Conservation (phyloP, 2,329 filamentous ascomycete species). For the Beauveria scarabaeidicola region DNA sequence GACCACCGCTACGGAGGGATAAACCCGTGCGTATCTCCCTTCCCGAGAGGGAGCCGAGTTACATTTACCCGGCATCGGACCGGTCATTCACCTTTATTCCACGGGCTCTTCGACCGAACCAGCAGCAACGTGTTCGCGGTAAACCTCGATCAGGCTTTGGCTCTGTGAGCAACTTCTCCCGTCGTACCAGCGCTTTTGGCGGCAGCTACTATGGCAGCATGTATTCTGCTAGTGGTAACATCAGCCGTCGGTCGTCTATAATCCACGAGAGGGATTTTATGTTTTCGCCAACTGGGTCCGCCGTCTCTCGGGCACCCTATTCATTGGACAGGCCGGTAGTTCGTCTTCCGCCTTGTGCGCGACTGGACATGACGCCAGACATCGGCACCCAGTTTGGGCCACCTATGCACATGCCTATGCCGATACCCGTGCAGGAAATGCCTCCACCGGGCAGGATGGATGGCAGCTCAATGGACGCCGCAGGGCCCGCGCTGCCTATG, state of each 20-base stretch:
- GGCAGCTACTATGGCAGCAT: conserved; percentile 63
- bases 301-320: conserved; percentile 59
- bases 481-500: conserved; percentile 45
- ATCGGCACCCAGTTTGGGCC: neutral
- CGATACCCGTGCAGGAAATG: conserved; percentile 3
- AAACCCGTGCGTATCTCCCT: conserved; percentile 93
- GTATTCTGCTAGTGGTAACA: conserved; percentile 79
- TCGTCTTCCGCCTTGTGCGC: conserved; percentile 61
- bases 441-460: conserved; percentile 10
- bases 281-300: conserved; percentile 72
- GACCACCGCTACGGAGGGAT: conserved; percentile 86
- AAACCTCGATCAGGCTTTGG: conserved; percentile 65
- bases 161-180: conserved; percentile 59
- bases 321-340: conserved; percentile 66
- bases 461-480: conserved; percentile 10
- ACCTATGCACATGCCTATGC: conserved; percentile 3
- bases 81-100: conserved; percentile 98
- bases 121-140: conserved; percentile 68
- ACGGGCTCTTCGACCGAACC: conserved; percentile 83
- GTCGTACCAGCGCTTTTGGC: conserved; percentile 71
- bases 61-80: conserved; percentile 84
- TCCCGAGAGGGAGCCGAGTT: conserved; percentile 68
- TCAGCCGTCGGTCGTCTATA: conserved; percentile 81
- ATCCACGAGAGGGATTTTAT: conserved; percentile 59
- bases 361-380: conserved; percentile 18